phyloP scores from a whole-genome alignment of 2,329 filamentous ascomycete species.

The Fusarium haematococcum region DNA sequence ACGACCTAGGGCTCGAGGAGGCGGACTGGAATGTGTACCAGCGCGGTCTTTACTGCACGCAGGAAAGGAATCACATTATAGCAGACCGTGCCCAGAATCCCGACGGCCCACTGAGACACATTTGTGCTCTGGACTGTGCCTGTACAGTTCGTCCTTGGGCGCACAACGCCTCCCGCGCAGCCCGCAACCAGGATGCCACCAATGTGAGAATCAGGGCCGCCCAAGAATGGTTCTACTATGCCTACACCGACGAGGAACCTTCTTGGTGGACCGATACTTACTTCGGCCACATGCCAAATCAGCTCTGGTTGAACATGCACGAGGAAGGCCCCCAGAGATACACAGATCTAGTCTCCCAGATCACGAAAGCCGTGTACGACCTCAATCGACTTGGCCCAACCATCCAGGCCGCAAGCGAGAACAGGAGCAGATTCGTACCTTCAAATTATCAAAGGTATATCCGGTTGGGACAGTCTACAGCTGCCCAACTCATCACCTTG shows the following conservation, averaged over 20 bases:
- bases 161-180: slow-evolving; percentile 25
- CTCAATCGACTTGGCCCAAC: slow-evolving; percentile 5
- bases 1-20: neutral
- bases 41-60: slow-evolving; percentile 16
- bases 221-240: neutral
- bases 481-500: slow-evolving; percentile 1
- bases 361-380: neutral
- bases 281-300: slow-evolving; percentile 9
- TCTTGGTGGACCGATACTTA: neutral
- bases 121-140: neutral
- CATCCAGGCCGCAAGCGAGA: neutral
- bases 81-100: neutral
- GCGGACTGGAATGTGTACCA: neutral
- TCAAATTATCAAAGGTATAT: neutral
- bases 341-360: neutral
- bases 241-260: neutral
- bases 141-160: slow-evolving; percentile 5
- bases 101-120: neutral
- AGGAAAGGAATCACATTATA: neutral
- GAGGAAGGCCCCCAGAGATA: neutral
- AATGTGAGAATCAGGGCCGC: neutral
- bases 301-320: slow-evolving; percentile 10
- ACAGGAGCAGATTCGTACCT: too few species aligned
- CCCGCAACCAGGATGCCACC: slow-evolving; percentile 15
- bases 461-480: neutral